These are phyloP conservation scores for Saposhnikovia divaricata DNA, from an alignment of 129 eudicot species.

Conservation along the genomic window DNA sequence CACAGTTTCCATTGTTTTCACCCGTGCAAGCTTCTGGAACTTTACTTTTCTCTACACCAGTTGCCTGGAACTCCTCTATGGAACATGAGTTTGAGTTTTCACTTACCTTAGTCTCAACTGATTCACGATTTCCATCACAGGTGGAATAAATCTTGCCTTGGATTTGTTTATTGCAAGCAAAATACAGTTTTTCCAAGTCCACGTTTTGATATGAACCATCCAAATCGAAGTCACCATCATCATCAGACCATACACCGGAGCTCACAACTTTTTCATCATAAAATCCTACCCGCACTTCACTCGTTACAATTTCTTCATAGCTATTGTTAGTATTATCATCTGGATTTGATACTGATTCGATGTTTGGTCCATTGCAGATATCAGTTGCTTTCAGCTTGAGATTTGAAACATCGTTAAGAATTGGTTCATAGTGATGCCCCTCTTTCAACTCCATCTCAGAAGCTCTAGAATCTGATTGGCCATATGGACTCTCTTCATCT, in stretches of 20 bases:
- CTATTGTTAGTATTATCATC: slow-evolving; percentile 9
- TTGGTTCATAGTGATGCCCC: slow-evolving; percentile 22
- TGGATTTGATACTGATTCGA: slow-evolving; percentile 2
- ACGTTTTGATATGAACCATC: slow-evolving; percentile 16
- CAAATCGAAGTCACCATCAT: slow-evolving; percentile 30
- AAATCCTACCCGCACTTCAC: slow-evolving; percentile 18
- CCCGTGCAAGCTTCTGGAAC: slow-evolving; percentile 6
- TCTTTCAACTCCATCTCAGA: slow-evolving; percentile 51
- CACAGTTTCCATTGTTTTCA: neutral
- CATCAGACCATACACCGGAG: slow-evolving; percentile 36
- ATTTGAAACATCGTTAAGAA: slow-evolving; percentile 15
- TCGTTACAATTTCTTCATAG: slow-evolving; percentile 14
- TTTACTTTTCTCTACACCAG: neutral
- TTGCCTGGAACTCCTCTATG: slow-evolving; percentile 13
- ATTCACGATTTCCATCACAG: slow-evolving; percentile 7
- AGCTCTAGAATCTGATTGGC: slow-evolving; percentile 20
- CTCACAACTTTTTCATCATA: slow-evolving; percentile 48
- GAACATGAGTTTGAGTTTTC: slow-evolving; percentile 1
- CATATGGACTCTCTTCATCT: slow-evolving; percentile 3
- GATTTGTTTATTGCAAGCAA: neutral
- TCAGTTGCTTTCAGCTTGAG: neutral
- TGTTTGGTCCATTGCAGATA: neutral
- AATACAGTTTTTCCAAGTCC: slow-evolving; percentile 4
- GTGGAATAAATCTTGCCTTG: neutral
- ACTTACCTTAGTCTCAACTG: neutral